These are phyloP conservation scores for Fraxinus paxiana DNA, from an alignment of 305 asterid species.

Conservation along the genomic window DNA sequence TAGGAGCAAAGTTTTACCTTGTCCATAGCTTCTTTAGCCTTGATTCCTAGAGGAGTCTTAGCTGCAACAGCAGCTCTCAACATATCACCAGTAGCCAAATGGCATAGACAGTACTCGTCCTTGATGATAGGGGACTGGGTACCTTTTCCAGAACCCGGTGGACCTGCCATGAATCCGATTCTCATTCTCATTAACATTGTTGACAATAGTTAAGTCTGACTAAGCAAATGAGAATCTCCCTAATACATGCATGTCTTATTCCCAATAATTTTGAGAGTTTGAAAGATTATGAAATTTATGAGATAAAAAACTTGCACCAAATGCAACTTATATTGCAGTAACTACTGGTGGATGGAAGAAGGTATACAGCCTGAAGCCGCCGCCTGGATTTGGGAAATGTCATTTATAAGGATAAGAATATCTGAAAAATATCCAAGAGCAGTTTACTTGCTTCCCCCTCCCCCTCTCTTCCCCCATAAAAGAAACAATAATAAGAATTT, in stretches of 20 bases:
- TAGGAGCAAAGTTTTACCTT: conserved; percentile 38
- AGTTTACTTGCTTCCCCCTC: background rate
- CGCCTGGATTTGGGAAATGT: background rate
- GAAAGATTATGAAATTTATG: background rate
- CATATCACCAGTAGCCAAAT: conserved; percentile 94
- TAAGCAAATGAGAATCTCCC: background rate
- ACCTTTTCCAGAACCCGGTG: conserved; percentile 96
- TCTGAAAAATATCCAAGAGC: background rate
- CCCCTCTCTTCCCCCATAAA: background rate
- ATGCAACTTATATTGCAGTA: background rate
- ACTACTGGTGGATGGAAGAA: background rate
- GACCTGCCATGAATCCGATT: conserved; percentile 42
- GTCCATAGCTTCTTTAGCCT: conserved; percentile 93
- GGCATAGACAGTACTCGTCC: conserved; percentile 86
- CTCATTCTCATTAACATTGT: background rate
- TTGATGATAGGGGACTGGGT: conserved; percentile 84
- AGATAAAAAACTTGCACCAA: background rate
- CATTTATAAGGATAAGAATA: background rate
- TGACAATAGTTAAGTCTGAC: background rate
- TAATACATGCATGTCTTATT: background rate
- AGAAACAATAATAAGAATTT: background rate
- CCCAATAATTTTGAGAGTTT: background rate
- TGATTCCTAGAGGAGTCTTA: conserved; percentile 77
- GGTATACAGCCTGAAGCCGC: background rate
- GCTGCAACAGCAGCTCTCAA: conserved; percentile 91